phyloP scores from a whole-genome alignment of 768 basidiomycete genomes.

The Multifurca ochricompacta region DNA sequence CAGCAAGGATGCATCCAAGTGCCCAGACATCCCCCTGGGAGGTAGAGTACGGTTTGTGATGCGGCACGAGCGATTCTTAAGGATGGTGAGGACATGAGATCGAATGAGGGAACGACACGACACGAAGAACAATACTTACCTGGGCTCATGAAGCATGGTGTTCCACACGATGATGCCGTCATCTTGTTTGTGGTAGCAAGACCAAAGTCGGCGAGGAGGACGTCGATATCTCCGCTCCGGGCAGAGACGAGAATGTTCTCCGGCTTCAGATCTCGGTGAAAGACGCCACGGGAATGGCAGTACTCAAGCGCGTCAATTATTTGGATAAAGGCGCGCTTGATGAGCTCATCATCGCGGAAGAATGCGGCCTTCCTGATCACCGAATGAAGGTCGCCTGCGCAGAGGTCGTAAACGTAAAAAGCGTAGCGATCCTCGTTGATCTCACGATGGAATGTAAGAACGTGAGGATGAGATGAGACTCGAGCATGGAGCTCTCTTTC shows the following conservation, averaged over 20 bases:
- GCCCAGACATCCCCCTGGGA: constrained; percentile 12
- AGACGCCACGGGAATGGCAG: constrained; percentile 11
- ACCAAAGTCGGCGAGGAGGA: constrained; percentile 10
- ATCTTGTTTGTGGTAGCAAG: constrained; percentile 6
- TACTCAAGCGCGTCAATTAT: constrained; percentile 9
- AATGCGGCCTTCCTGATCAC: neutral
- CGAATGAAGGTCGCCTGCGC: constrained; percentile 4
- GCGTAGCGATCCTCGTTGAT: constrained; percentile 72
- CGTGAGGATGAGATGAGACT: constrained; percentile 65
- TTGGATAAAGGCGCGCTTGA: constrained; percentile 9
- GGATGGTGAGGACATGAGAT: neutral
- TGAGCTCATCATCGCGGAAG: constrained; percentile 7
- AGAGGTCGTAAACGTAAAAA: constrained; percentile 12
- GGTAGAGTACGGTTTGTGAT: constrained; percentile 2
- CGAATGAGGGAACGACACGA: neutral
- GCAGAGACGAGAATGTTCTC: too few species aligned
- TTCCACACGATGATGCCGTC: neutral
- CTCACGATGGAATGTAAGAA: constrained; percentile 83
- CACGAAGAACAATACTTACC: neutral
- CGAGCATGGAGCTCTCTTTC: constrained; percentile 77
- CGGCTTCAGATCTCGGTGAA: constrained; percentile 3
- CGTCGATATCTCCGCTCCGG: neutral
- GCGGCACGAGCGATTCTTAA: neutral
- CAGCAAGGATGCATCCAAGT: constrained; percentile 12
- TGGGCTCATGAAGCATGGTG: constrained; percentile 7